A percentile compares a stretch with the other conserved stretches of the same genome.
phyloP scores from a whole-genome alignment of 208 protist species.

The Leishmania aethiopica region DNA sequence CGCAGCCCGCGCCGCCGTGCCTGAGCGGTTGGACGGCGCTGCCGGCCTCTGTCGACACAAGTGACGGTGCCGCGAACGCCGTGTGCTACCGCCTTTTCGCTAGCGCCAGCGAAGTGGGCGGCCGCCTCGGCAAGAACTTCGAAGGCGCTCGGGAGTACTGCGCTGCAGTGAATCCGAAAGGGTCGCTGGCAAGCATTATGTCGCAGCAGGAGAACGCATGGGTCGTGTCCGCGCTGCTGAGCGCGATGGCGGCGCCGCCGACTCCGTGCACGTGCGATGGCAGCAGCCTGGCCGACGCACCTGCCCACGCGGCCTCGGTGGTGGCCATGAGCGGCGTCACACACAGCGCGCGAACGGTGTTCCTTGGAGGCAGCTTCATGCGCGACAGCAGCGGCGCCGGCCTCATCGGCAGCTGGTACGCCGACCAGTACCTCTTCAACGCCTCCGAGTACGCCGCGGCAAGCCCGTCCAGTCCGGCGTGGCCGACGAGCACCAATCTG shows the following conservation, averaged over 20 bases:
- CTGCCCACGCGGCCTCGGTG: no score
- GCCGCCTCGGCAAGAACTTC: conserved; percentile 37
- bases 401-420: conserved; percentile 62
- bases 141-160: conserved; percentile 38
- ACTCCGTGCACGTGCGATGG: background rate
- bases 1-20: conserved; percentile 45
- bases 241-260: background rate
- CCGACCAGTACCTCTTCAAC: conserved; percentile 43
- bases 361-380: conserved; percentile 58
- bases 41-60: conserved; percentile 30
- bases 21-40: conserved; percentile 49
- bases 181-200: conserved; percentile 52
- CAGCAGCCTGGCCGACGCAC: background rate
- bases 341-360: conserved; percentile 31
- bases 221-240: conserved; percentile 37
- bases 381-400: conserved; percentile 33
- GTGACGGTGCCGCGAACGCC: conserved; percentile 20
- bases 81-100: conserved; percentile 60
- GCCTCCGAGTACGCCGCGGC: conserved; percentile 27
- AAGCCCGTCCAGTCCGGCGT: conserved; percentile 53
- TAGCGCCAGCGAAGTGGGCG: conserved; percentile 29
- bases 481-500: conserved; percentile 53
- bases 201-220: conserved; percentile 43
- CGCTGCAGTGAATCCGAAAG: conserved; percentile 43
- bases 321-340: no score